Conservation (phyloP, 2,329 filamentous ascomycete species). For the Botryotinia globosa region DNA sequence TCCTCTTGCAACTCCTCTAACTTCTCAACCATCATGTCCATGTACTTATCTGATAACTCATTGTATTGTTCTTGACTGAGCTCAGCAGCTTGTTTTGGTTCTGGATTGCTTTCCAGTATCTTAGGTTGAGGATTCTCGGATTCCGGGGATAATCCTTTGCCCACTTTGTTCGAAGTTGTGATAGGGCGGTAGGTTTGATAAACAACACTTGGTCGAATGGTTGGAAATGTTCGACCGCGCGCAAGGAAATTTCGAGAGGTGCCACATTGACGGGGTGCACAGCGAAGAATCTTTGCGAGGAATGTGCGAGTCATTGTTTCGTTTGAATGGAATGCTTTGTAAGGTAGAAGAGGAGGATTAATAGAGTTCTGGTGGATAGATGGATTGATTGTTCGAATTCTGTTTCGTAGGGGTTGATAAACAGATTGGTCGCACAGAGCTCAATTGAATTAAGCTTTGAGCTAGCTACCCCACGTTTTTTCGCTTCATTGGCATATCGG, state of each 20-base stretch:
- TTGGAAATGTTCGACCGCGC: not conserved
- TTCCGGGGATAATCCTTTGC: conserved; percentile 58
- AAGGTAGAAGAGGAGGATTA: not conserved
- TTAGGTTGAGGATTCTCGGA: conserved; percentile 52
- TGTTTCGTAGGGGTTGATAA: not conserved
- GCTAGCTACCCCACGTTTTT: conserved; percentile 26
- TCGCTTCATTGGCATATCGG: conserved; percentile 17
- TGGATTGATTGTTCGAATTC: not conserved
- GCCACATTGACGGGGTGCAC: conserved; percentile 4
- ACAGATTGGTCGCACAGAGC: not conserved
- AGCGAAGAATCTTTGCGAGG: conserved; percentile 11
- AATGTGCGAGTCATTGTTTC: conserved; percentile 16
- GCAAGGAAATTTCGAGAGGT: conserved; percentile 1
- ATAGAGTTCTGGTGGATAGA: not conserved
- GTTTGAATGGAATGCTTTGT: not conserved
- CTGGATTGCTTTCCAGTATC: conserved; percentile 42
- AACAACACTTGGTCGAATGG: not conserved
- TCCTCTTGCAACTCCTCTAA: conserved; percentile 75
- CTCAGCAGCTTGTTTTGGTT: conserved; percentile 55
- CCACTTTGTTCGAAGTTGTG: conserved; percentile 39
- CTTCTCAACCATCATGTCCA: conserved; percentile 54
- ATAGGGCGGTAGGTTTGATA: conserved; percentile 32
- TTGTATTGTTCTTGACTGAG: conserved; percentile 73
- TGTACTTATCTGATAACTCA: conserved; percentile 70
- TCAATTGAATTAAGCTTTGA: conserved; percentile 10